Evolutionary conservation across 225 moss, liverwort and hornwort genomes (phyloP).

Genomic region (Lunularia cruciata): DNA sequence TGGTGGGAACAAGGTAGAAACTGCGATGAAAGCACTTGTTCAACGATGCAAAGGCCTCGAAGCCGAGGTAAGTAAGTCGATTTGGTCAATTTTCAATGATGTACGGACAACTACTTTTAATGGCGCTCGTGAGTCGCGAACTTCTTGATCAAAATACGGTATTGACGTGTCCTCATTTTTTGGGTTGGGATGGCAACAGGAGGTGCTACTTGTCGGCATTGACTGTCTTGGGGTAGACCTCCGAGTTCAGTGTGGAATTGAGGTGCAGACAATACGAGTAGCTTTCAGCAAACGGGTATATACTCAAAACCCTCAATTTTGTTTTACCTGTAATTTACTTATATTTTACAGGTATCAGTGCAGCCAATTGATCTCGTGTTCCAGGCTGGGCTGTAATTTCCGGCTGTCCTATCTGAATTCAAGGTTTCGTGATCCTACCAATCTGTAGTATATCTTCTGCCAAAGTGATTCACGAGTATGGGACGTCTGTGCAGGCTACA

Average conservation of each 20-base stretch:
- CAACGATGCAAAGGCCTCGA: constrained; percentile 39
- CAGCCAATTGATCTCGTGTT: too few species aligned
- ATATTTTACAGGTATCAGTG: background rate
- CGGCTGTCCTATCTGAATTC: too few species aligned
- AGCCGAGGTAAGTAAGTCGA: constrained; percentile 37
- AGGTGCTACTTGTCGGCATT: constrained; percentile 41
- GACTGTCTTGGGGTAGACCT: constrained; percentile 50
- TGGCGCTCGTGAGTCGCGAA: too few species aligned
- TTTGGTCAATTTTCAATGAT: too few species aligned
- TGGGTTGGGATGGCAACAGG: constrained; percentile 15
- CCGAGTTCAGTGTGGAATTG: constrained; percentile 43
- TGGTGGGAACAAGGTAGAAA: constrained; percentile 38
- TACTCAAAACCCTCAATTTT: background rate
- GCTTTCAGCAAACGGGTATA: constrained; percentile 43
- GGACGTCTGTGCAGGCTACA: constrained; percentile 39
- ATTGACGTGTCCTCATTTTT: background rate
- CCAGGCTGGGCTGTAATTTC: too few species aligned
- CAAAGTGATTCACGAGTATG: too few species aligned
- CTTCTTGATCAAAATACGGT: background rate
- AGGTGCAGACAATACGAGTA: constrained; percentile 44
- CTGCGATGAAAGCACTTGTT: constrained; percentile 44
- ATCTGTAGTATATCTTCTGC: too few species aligned
- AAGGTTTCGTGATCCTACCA: too few species aligned
- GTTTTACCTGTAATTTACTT: background rate
- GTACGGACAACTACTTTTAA: too few species aligned